Percentiles rank a stretch among this genome's conserved stretches.
Evolutionary conservation across 768 basidiomycete species (phyloP).

Genomic region (Tulasnella calospora): DNA sequence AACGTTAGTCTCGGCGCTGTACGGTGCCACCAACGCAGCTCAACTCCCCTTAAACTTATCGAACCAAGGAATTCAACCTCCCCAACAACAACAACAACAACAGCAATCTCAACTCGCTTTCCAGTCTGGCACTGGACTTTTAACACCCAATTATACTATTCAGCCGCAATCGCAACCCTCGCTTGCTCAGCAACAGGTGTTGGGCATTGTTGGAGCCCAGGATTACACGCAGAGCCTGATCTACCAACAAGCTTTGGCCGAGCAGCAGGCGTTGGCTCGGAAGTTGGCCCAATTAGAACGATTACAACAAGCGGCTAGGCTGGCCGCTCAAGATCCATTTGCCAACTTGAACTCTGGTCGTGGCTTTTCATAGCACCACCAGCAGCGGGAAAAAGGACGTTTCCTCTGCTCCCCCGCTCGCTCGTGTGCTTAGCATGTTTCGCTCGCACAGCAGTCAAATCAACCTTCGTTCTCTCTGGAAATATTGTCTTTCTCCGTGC

Average conservation of each 20-base stretch:
- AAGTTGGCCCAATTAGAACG: not conserved
- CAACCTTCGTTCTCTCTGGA: too few relatives aligned
- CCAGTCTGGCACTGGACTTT: not conserved
- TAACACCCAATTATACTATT: not conserved
- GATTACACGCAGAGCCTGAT: not conserved
- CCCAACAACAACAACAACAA: not conserved
- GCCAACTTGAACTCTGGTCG: not conserved
- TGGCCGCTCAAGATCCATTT: not conserved
- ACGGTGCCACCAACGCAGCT: not conserved
- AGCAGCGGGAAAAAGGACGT: too few relatives aligned
- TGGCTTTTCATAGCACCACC: not conserved
- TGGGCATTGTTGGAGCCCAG: too few relatives aligned
- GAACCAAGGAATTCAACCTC: not conserved
- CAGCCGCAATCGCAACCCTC: not conserved
- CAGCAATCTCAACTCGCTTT: not conserved
- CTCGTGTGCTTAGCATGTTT: too few relatives aligned
- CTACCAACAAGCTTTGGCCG: slow-evolving; percentile 10
- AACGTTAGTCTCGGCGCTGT: not conserved
- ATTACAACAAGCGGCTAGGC: not conserved
- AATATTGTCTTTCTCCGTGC: too few relatives aligned
- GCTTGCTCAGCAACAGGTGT: not conserved
- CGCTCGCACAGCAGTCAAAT: too few relatives aligned
- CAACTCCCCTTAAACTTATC: not conserved
- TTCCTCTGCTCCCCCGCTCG: too few relatives aligned
- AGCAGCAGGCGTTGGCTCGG: slow-evolving; percentile 10